Percentiles rank a stretch among this genome's conserved stretches.
phyloP scores from a whole-genome alignment of 2,329 filamentous ascomycete genomes.

The Curvularia sp. region DNA sequence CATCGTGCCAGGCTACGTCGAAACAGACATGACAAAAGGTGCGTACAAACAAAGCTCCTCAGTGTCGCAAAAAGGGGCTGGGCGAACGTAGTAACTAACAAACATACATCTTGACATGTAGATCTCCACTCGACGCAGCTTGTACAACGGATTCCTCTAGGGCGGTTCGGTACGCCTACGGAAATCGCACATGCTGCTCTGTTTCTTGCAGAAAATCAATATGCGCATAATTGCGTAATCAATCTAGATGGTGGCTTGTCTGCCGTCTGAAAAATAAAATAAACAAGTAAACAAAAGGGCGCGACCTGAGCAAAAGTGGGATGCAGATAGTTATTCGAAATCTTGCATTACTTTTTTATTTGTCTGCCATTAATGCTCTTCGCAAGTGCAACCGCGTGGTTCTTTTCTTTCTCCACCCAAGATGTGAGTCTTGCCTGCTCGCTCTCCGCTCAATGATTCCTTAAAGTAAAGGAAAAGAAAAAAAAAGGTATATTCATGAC shows the following conservation, averaged over 20 bases:
- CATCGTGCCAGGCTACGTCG: constrained; percentile 82
- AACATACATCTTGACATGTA: constrained; percentile 43
- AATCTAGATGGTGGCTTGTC: constrained; percentile 87
- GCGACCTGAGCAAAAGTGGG: constrained; percentile 1
- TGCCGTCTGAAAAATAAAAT: constrained; percentile 61
- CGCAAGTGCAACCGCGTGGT: constrained; percentile 5
- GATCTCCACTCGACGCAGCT: constrained; percentile 47
- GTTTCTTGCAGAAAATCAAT: constrained; percentile 79
- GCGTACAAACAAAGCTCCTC: constrained; percentile 16
- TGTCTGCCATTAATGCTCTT: constrained; percentile 7
- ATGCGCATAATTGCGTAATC: constrained; percentile 85
- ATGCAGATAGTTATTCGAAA: not conserved
- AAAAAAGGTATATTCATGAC: constrained; percentile 25
- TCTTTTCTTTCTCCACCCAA: not conserved
- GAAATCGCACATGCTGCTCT: constrained; percentile 84
- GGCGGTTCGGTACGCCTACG: constrained; percentile 69
- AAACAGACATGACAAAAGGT: constrained; percentile 81
- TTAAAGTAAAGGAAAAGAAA: constrained; percentile 1
- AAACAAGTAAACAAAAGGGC: constrained; percentile 1
- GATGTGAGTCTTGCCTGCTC: not conserved
- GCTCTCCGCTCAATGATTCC: constrained; percentile 9
- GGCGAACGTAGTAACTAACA: constrained; percentile 4
- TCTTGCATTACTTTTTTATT: not conserved
- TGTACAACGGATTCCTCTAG: constrained; percentile 65
- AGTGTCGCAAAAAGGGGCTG: not conserved